phyloP scores from a whole-genome alignment of 1,139 yeast genomes.

The Sugiyamaella pinicola region DNA sequence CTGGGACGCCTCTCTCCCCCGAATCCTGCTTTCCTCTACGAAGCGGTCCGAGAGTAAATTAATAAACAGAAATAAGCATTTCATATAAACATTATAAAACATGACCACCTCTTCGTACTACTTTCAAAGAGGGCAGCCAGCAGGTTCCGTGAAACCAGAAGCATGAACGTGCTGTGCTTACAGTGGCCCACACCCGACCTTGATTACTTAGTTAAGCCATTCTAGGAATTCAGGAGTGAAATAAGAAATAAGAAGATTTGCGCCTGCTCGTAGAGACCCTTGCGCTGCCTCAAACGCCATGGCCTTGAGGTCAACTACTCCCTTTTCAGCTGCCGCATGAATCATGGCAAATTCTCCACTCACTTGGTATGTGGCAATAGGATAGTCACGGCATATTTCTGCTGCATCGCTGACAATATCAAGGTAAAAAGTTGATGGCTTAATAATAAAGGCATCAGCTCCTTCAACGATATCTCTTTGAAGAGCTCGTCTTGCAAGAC shows the following conservation, averaged over 20 bases:
- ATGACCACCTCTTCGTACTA: too few relatives aligned
- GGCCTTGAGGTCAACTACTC: slow-evolving; percentile 80
- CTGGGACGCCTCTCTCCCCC: too few relatives aligned
- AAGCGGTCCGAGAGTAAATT: too few relatives aligned
- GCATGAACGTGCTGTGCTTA: too few relatives aligned
- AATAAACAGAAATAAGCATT: too few relatives aligned
- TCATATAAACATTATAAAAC: too few relatives aligned
- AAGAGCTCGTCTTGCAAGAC: slow-evolving; percentile 91
- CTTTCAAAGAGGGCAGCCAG: too few relatives aligned
- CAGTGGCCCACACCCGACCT: too few relatives aligned
- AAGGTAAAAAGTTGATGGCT: slow-evolving; percentile 95
- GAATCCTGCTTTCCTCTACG: too few relatives aligned
- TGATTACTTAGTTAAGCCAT: slow-evolving; percentile 76
- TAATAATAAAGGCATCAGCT: slow-evolving; percentile 91
- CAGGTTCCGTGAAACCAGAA: too few relatives aligned
- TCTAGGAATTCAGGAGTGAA: slow-evolving; percentile 95
- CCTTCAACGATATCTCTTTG: slow-evolving; percentile 87
- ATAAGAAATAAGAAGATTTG: slow-evolving; percentile 84
- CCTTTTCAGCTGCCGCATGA: slow-evolving; percentile 98
- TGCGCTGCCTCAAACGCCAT: slow-evolving; percentile 92
- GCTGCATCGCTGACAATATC: slow-evolving; percentile 90
- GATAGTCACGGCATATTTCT: slow-evolving; percentile 76
- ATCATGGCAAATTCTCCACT: slow-evolving; percentile 98
- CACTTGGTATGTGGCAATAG: slow-evolving; percentile 94
- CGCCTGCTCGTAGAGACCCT: slow-evolving; percentile 95